phyloP scores from a whole-genome alignment of 202 grass and related monocot species.

The Elaeis oleifera region DNA sequence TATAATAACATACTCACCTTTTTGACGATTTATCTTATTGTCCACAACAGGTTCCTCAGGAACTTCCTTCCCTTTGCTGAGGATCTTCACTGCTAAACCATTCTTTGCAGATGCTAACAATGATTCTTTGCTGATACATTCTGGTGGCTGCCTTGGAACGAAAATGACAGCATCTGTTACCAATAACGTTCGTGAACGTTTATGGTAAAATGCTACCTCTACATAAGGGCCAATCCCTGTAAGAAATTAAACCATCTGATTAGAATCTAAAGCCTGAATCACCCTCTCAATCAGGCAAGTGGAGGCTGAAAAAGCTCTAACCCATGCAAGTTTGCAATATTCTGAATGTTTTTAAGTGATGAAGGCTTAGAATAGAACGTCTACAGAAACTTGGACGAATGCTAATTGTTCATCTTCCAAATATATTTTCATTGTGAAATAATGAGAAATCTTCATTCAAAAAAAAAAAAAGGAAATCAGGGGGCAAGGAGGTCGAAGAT shows the following conservation, averaged over 20 bases:
- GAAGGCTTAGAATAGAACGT: too few relatives aligned
- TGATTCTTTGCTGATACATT: constrained; percentile 78
- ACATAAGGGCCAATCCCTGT: constrained; percentile 91
- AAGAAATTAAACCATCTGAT: constrained; percentile 9
- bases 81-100: constrained; percentile 78
- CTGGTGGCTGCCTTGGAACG: constrained; percentile 66
- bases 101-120: constrained; percentile 76
- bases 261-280: constrained; percentile 2
- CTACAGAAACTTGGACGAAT: too few relatives aligned
- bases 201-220: constrained; percentile 85
- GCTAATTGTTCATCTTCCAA: too few relatives aligned
- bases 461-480: neutral
- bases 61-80: constrained; percentile 93
- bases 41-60: constrained; percentile 74
- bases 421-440: too few relatives aligned
- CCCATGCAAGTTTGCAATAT: too few relatives aligned
- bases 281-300: neutral
- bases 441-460: neutral
- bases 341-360: too few relatives aligned
- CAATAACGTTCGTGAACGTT: constrained; percentile 60
- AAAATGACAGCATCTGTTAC: constrained; percentile 94
- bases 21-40: constrained; percentile 58
- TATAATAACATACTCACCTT: constrained; percentile 34
- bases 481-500: too few relatives aligned
- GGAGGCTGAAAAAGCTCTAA: neutral